Evolutionary conservation across 176 grass and related monocot genomes (phyloP).

Genomic region (Chloris gayana): DNA sequence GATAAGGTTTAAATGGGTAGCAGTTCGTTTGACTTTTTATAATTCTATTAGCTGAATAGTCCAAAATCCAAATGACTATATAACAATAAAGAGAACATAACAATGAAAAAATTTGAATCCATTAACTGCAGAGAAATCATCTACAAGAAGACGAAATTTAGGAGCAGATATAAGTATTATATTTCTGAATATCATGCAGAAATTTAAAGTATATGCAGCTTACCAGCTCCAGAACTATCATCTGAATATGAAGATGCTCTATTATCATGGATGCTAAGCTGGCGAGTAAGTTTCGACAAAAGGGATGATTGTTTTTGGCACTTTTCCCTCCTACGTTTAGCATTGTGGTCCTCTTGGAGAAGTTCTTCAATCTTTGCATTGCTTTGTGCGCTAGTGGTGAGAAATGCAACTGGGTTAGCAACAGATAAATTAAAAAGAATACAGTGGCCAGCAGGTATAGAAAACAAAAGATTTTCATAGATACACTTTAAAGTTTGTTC

Average conservation of each 20-base stretch:
- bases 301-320: slow-evolving; percentile 90
- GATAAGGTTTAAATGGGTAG: neutral
- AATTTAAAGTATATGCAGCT: slow-evolving; percentile 19
- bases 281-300: slow-evolving; percentile 91
- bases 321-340: slow-evolving; percentile 73
- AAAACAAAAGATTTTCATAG: neutral
- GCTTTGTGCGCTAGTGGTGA: slow-evolving; percentile 62
- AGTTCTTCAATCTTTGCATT: slow-evolving; percentile 91
- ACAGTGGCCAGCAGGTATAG: neutral
- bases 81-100: too few species aligned
- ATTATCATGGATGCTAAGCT: slow-evolving; percentile 90
- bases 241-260: slow-evolving; percentile 70
- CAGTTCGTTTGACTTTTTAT: neutral
- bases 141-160: neutral
- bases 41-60: neutral
- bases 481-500: neutral
- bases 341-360: slow-evolving; percentile 89
- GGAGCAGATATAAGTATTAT: neutral
- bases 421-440: neutral
- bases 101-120: neutral
- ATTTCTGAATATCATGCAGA: slow-evolving; percentile 24
- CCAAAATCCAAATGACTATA: too few species aligned
- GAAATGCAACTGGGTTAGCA: slow-evolving; percentile 31
- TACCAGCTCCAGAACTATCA: slow-evolving; percentile 62
- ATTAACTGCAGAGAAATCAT: slow-evolving; percentile 1